Percentiles rank a stretch among this genome's conserved stretches.
Conservation (phyloP, 768 basidiomycete genomes). For the Auriculariales sp. region DNA sequence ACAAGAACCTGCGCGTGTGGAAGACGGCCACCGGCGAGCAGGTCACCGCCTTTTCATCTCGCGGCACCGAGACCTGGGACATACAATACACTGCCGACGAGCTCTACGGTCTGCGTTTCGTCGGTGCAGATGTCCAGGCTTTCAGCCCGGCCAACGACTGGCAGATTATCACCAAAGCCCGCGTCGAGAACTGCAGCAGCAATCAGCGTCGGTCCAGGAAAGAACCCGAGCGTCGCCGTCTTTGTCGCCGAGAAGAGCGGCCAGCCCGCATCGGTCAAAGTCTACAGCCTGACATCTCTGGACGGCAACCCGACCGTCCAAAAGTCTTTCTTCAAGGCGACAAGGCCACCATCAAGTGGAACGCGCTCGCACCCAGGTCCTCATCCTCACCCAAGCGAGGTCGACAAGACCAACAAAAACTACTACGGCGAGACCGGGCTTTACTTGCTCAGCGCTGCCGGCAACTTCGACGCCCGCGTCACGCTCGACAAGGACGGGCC, state of each 20-base stretch:
- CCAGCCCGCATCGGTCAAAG: constrained; percentile 73
- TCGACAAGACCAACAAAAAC: constrained; percentile 92
- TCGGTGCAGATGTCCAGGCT: constrained; percentile 70
- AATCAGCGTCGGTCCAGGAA: constrained; percentile 67
- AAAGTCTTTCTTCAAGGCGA: constrained; percentile 97
- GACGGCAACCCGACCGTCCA: constrained; percentile 53
- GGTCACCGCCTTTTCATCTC: constrained; percentile 76
- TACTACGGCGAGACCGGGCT: constrained; percentile 97
- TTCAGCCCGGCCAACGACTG: constrained; percentile 61
- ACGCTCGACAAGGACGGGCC: constrained; percentile 89
- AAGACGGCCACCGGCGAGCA: constrained; percentile 76
- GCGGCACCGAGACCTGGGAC: constrained; percentile 83
- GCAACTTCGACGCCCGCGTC: constrained; percentile 87
- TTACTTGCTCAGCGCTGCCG: constrained; percentile 82
- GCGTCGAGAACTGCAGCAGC: constrained; percentile 67
- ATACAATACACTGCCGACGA: constrained; percentile 85
- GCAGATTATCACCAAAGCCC: constrained; percentile 65
- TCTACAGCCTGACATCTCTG: constrained; percentile 60
- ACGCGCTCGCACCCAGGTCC: constrained; percentile 15
- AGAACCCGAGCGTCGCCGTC: constrained; percentile 79
- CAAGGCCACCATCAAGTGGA: constrained; percentile 90
- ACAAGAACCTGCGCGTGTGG: constrained; percentile 91
- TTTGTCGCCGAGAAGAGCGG: constrained; percentile 96
- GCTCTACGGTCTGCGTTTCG: constrained; percentile 69
- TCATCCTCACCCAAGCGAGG: constrained; percentile 69